Percentiles rank a stretch among this genome's conserved stretches.
Conservation (phyloP, 257 asterid species). For the Verbena officinalis region DNA sequence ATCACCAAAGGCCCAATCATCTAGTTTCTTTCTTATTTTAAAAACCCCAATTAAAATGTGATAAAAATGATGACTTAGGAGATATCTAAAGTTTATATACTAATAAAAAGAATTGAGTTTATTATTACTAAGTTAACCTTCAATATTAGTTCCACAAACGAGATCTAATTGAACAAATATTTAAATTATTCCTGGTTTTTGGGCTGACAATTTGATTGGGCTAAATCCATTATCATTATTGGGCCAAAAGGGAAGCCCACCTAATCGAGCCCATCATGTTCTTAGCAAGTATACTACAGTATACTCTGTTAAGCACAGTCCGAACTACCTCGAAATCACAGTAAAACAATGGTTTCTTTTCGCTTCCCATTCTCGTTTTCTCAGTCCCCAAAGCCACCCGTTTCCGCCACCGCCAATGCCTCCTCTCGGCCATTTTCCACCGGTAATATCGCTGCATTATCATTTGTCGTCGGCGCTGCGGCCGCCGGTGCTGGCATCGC, state of each 20-base stretch:
- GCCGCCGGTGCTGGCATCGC: slow-evolving; percentile 61
- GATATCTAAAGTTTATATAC: too few species aligned
- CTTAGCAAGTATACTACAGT: slow-evolving; percentile 14
- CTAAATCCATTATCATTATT: not conserved
- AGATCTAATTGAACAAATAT: too few species aligned
- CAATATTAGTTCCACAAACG: too few species aligned
- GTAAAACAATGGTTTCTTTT: slow-evolving; percentile 57
- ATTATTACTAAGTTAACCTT: too few species aligned
- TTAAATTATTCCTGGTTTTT: too few species aligned
- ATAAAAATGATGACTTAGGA: too few species aligned
- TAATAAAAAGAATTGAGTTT: too few species aligned
- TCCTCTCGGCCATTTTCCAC: slow-evolving; percentile 39
- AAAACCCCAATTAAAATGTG: too few species aligned
- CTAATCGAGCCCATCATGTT: not conserved
- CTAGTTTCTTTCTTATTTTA: too few species aligned
- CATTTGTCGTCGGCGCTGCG: slow-evolving; percentile 41
- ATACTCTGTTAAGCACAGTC: slow-evolving; percentile 21
- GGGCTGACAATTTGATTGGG: too few species aligned
- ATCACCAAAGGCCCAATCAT: too few species aligned
- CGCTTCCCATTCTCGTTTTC: slow-evolving; percentile 92
- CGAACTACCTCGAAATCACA: slow-evolving; percentile 16
- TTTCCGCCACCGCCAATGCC: slow-evolving; percentile 38
- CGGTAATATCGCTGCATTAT: slow-evolving; percentile 39
- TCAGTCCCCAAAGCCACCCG: slow-evolving; percentile 65
- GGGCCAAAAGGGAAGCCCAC: not conserved